These are phyloP conservation scores for Sapria himalayana DNA, from an alignment of 345 rosid species.

Conservation along the genomic window DNA sequence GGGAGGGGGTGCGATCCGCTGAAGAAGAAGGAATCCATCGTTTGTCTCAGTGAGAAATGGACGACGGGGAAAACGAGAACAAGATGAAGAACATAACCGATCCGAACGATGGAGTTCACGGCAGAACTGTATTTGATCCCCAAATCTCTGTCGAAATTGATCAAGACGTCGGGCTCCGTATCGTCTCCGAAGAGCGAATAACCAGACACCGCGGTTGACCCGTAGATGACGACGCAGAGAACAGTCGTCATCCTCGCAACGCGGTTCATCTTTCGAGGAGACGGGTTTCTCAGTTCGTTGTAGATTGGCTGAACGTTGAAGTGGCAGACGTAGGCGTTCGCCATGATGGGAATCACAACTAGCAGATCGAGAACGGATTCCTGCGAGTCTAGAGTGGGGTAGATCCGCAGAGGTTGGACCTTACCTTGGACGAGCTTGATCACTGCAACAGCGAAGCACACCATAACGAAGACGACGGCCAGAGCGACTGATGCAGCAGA, in stretches of 20 bases:
- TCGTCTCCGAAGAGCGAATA: constrained; percentile 68
- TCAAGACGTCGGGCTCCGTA: constrained; percentile 67
- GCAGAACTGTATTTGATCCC: constrained; percentile 67
- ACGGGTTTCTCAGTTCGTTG: constrained; percentile 60
- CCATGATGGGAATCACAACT: constrained; percentile 85
- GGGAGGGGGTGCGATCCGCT: constrained; percentile 47
- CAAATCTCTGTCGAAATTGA: constrained; percentile 76
- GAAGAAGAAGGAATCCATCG: constrained; percentile 51
- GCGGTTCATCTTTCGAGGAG: constrained; percentile 62
- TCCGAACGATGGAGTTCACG: constrained; percentile 59
- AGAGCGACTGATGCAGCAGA: constrained; percentile 94
- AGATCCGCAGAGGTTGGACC: constrained; percentile 48
- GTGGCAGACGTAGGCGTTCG: constrained; percentile 82
- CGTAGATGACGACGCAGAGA: constrained; percentile 47
- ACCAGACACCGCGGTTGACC: constrained; percentile 62
- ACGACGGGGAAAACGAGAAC: constrained; percentile 92
- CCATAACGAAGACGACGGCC: constrained; percentile 70
- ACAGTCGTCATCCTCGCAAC: constrained; percentile 70
- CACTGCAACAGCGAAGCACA: constrained; percentile 44
- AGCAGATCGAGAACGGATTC: constrained; percentile 62
- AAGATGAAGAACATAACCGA: constrained; percentile 81
- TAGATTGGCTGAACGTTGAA: constrained; percentile 89
- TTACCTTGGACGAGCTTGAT: constrained; percentile 77
- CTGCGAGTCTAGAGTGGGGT: constrained; percentile 56
- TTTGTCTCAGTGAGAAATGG: constrained; percentile 82